Conservation (phyloP, 768 basidiomycete genomes). For the Calocera viscosa region DNA sequence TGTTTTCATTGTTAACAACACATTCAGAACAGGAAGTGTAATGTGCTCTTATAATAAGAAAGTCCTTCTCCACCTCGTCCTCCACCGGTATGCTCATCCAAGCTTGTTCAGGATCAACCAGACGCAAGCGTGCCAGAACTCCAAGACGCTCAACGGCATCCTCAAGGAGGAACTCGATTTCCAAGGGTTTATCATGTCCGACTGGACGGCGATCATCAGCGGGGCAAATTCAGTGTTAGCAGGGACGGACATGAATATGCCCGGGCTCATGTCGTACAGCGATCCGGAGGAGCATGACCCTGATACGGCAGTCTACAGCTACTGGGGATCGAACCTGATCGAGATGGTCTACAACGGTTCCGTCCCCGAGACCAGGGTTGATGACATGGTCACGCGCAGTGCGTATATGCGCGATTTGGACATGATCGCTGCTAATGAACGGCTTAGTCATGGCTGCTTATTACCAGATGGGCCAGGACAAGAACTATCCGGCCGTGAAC, state of each 20-base stretch:
- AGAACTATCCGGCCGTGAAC: conserved; percentile 50
- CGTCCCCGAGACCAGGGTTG: conserved; percentile 51
- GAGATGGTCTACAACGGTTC: conserved; percentile 57
- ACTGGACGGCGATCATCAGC: conserved; percentile 47
- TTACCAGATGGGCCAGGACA: conserved; percentile 39
- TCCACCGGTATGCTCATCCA: background rate
- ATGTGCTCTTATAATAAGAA: conserved; percentile 66
- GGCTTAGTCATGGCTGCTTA: conserved; percentile 30
- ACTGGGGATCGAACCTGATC: conserved; percentile 55
- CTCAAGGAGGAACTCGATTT: conserved; percentile 65
- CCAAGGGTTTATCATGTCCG: conserved; percentile 42
- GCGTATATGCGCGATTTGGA: conserved; percentile 19
- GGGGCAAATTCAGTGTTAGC: conserved; percentile 30
- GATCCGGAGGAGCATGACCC: conserved; percentile 22
- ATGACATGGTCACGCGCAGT: conserved; percentile 56
- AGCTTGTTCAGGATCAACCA: conserved; percentile 31
- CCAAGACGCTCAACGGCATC: conserved; percentile 57
- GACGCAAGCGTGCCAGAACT: conserved; percentile 64
- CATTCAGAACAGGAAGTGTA: conserved; percentile 49
- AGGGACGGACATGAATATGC: conserved; percentile 58
- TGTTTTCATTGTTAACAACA: too few species aligned
- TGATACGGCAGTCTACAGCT: conserved; percentile 31
- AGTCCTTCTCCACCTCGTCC: background rate
- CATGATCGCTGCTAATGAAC: background rate
- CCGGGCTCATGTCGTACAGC: conserved; percentile 44